phyloP scores from a whole-genome alignment of 2,329 filamentous ascomycete species.

The Zymoseptoria pseudotritici region DNA sequence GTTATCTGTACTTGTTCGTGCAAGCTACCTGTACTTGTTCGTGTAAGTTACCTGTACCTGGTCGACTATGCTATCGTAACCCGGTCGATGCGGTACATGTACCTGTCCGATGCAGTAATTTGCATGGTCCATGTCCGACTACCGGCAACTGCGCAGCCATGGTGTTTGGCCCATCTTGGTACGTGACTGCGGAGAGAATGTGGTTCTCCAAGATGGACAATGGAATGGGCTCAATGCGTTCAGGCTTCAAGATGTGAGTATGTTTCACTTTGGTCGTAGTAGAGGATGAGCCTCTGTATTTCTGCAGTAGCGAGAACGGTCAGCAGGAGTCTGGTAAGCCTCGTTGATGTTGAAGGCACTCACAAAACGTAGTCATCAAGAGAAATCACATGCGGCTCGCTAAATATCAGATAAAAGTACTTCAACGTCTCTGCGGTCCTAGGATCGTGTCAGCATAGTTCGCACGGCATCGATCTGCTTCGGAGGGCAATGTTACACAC shows the following conservation, averaged over 20 bases:
- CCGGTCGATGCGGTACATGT: background rate
- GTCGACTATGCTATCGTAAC: too few species aligned
- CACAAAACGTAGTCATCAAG: conserved; percentile 47
- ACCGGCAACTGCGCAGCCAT: background rate
- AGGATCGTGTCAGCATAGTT: background rate
- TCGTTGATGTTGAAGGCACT: background rate
- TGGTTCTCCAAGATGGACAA: background rate
- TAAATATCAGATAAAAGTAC: conserved; percentile 57
- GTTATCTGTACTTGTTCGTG: too few species aligned
- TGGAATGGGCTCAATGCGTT: background rate
- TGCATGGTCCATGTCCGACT: background rate
- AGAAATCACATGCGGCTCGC: conserved; percentile 50
- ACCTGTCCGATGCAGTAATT: background rate
- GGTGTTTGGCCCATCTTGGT: too few species aligned
- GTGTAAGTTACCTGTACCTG: too few species aligned
- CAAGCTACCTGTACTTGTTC: too few species aligned
- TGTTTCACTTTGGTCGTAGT: conserved; percentile 4
- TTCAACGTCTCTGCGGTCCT: conserved; percentile 57
- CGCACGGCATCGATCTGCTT: background rate
- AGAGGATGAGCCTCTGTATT: conserved; percentile 41
- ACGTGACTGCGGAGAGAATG: too few species aligned
- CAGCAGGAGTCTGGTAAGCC: too few species aligned
- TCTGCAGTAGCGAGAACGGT: conserved; percentile 3
- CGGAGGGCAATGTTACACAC: background rate
- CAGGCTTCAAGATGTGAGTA: background rate